Base-by-base conservation (phyloP, 768 basidiomycete genomes). In the Calvatia gigantea region DNA sequence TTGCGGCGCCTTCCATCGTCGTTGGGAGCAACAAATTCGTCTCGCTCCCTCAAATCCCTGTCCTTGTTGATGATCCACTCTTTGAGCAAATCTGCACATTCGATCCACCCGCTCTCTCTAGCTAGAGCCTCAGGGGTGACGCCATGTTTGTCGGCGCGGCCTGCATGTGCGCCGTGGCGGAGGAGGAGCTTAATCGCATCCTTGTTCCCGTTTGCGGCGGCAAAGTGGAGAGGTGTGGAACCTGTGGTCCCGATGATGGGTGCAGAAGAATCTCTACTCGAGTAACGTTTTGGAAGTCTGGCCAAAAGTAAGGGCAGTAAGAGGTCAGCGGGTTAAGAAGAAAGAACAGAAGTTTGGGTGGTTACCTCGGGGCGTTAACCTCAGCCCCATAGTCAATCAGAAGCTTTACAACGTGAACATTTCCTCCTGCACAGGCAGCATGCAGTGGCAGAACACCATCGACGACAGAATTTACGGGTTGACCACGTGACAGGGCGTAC, bases 361-460 rank as follows among this genome's bases (percentile, higher is more conserved):
- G 81, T 58, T 51, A 91, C 90, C 95, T 85, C 51, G 93, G 88
- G 3, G 94, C 94, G 71, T 98, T 98, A 28, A 98, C 96, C 67
- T 99, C 97, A n/a, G 97, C 97, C 19, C 97, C 96, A 56, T 85
- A 76, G 58, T 97, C 92, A 64, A 99, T 89, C 43, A 99, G 75
- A 60, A 95, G 78, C 64, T 84, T 82, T 37, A 98, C 94, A 41
- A 98, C 90, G 55, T 86, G 81, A 54, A 89, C 91, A 65, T 84
- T 91, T 1, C 97, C 97, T 21, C 92, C 92, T 0, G 93, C 89
- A 62, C 86, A 91, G 2, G 96, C 97, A 3, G 94, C 95, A 67
- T 99, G 97, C 7, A 99, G 79, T 2, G 97, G 95, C n/a, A 97
- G 84, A 2, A 99, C 90, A 32, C 97, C 97, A 66, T 96, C 92